Base-by-base conservation (phyloP, 78 protist species). In the Dictyostelium purpureum region DNA sequence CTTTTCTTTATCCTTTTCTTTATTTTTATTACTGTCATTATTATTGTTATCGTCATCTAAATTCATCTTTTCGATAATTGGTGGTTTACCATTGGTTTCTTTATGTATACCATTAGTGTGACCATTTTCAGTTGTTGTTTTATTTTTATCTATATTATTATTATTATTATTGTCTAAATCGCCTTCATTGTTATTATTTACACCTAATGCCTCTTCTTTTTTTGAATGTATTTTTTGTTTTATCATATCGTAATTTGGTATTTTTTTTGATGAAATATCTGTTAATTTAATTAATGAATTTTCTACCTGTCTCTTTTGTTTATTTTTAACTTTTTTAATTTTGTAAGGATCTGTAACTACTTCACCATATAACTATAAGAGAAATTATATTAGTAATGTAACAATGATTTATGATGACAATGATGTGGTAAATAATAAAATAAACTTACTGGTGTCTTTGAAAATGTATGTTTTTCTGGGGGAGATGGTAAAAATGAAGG, bases 291-390 rank as follows among this genome's bases (percentile, higher is more conserved):
- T 61, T 54, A 85, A 73, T 18, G 71, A 71, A 33, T 61, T 33
- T 59, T 85, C 82, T 18, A 85, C 47, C 69, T 85, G 76, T 73
- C 92, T 85, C 45, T 85, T 85, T 73, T 73, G 80, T 85, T 85
- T 85, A 61, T 33, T 85, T 57, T 85, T 85, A 1, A 49, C 40
- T 47, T 85, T 85, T 51, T 85, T 70, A 10, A 85, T 12, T 85
- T 66, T 18, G 56, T 73, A 52, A 42, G 92, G 59, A 47, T 85
- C 78, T 56, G 92, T 85, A 18, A 85, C 43, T 61, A 85, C 82
- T 33, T 85, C 92, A 12, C 92, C 92, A 73, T 67, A 85, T 54
- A 85, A 35, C 90, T 82, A 49, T n/a, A 18, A n/a, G 35, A 54
- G 11, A 19, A 14, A 3, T 0, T 28, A 43, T 43, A 43, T 14